phyloP scores from a whole-genome alignment of 306 rosid species.

The Dryas octopetala region DNA sequence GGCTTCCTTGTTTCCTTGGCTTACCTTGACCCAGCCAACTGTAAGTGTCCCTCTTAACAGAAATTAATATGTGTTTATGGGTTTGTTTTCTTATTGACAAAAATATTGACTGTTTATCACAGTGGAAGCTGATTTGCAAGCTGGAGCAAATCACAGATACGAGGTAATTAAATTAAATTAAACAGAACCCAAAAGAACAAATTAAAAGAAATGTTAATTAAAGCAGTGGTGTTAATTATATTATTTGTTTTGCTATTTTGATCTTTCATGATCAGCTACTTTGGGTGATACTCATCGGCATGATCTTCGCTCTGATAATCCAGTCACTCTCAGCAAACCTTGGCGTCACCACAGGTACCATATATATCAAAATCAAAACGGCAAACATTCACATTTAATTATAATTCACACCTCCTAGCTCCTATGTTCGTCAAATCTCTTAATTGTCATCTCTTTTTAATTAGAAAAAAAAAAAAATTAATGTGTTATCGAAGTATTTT shows the following conservation, averaged over 20 bases:
- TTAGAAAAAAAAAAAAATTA: too few relatives aligned
- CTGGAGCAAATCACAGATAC: constrained; percentile 72
- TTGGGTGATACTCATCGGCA: constrained; percentile 84
- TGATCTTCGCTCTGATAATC: constrained; percentile 77
- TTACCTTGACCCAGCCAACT: constrained; percentile 88
- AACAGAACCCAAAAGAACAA: background rate
- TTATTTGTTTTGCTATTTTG: background rate
- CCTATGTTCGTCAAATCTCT: too few relatives aligned
- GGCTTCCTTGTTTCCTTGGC: constrained; percentile 90
- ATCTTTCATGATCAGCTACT: constrained; percentile 50
- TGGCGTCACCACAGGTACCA: constrained; percentile 71
- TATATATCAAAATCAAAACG: background rate
- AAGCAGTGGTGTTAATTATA: background rate
- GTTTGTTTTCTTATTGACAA: too few relatives aligned
- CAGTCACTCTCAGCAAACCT: constrained; percentile 93
- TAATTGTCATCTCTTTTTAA: too few relatives aligned
- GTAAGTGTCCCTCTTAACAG: constrained; percentile 32
- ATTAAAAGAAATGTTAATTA: background rate
- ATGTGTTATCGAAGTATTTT: too few relatives aligned
- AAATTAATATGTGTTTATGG: too few relatives aligned
- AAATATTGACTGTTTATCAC: background rate
- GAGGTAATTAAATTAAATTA: constrained; percentile 48
- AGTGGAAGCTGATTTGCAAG: constrained; percentile 98
- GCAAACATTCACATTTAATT: background rate
- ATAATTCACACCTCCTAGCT: background rate